These are phyloP conservation scores for Aspergillus bombycis DNA, from an alignment of 2,329 filamentous ascomycete species.

Conservation along the genomic window DNA sequence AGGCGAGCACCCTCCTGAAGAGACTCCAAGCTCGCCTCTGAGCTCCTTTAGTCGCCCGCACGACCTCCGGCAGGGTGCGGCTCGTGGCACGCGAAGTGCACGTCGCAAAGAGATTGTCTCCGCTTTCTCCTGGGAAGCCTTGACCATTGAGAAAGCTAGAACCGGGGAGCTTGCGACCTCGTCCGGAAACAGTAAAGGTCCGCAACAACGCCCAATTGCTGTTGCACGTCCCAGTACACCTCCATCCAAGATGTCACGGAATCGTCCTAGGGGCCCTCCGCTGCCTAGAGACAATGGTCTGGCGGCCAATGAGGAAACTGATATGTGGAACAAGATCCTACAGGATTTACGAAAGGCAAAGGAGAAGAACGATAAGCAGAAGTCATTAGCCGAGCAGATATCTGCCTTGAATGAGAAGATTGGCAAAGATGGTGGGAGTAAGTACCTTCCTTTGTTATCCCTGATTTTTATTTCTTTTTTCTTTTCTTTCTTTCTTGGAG, in stretches of 20 bases:
- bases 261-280: slow-evolving; percentile 43
- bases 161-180: slow-evolving; percentile 9
- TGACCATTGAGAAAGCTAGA: slow-evolving; percentile 25
- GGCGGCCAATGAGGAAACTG: slow-evolving; percentile 49
- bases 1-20: slow-evolving; percentile 1
- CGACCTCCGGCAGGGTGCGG: slow-evolving; percentile 24
- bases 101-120: slow-evolving; percentile 21
- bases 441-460: slow-evolving; percentile 27
- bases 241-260: slow-evolving; percentile 42
- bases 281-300: slow-evolving; percentile 45
- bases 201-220: slow-evolving; percentile 2
- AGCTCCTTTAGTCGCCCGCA: slow-evolving; percentile 13
- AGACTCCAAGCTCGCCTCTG: not conserved
- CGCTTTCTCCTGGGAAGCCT: slow-evolving; percentile 33
- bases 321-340: slow-evolving; percentile 49
- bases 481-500: not conserved
- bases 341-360: slow-evolving; percentile 47
- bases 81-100: slow-evolving; percentile 30
- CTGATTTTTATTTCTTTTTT: not conserved
- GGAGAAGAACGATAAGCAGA: slow-evolving; percentile 49
- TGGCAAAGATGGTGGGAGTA: slow-evolving; percentile 44
- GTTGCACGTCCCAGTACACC: slow-evolving; percentile 1
- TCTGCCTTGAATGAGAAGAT: slow-evolving; percentile 48
- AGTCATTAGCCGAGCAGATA: slow-evolving; percentile 44
- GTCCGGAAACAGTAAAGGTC: slow-evolving; percentile 12